Conservation (phyloP, 805 yeast genomes). For the Starmerella vitae region DNA sequence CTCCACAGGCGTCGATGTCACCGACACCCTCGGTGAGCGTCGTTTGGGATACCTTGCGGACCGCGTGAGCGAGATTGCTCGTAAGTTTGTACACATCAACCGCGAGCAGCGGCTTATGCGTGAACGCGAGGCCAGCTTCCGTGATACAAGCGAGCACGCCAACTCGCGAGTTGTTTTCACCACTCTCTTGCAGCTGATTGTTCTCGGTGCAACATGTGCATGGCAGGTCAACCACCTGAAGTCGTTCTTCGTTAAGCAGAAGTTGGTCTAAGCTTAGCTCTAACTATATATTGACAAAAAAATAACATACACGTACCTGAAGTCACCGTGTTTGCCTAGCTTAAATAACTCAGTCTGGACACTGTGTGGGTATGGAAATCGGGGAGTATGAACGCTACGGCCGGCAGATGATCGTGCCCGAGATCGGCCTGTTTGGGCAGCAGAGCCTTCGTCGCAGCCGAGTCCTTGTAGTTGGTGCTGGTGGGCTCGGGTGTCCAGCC, state of each 20-base stretch:
- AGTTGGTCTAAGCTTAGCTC: constrained; percentile 51
- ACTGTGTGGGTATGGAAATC: constrained; percentile 20
- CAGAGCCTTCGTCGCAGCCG: constrained; percentile 40
- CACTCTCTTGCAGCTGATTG: constrained; percentile 59
- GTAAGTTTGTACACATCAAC: constrained; percentile 44
- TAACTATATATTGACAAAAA: not conserved
- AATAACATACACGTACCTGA: not conserved
- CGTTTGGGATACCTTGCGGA: constrained; percentile 41
- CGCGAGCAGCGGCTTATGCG: constrained; percentile 52
- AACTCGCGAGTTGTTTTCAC: constrained; percentile 60
- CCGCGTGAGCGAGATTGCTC: constrained; percentile 43
- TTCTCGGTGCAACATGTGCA: constrained; percentile 52
- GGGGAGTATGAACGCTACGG: constrained; percentile 81
- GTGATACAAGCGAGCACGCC: constrained; percentile 64
- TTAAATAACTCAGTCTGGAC: not conserved
- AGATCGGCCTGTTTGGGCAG: constrained; percentile 48
- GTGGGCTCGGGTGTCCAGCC: constrained; percentile 93
- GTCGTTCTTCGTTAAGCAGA: constrained; percentile 75
- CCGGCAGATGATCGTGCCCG: constrained; percentile 87
- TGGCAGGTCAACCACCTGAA: constrained; percentile 70
- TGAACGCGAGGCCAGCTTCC: constrained; percentile 56
- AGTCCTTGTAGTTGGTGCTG: constrained; percentile 82
- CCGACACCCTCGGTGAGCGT: constrained; percentile 49
- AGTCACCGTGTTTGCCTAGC: not conserved
- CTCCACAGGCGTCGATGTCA: constrained; percentile 44